Evolutionary conservation across 495 filamentous ascomycete species (phyloP).

Genomic region (Penicillium mononematosum): DNA sequence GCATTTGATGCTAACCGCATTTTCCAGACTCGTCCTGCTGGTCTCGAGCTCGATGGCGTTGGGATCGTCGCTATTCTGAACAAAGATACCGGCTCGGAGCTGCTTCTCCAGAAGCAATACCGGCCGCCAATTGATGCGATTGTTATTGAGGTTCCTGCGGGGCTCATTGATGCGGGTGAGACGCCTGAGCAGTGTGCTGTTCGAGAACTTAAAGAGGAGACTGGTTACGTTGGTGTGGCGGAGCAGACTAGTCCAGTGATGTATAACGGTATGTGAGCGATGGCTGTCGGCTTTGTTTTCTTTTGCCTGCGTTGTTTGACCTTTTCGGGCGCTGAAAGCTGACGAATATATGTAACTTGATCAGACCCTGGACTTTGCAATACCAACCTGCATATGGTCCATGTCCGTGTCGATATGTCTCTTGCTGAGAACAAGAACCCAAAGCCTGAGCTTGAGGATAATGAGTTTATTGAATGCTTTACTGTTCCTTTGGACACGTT

Average conservation of each 20-base stretch:
- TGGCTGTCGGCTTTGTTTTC: neutral
- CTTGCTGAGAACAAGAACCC: slow-evolving; percentile 66
- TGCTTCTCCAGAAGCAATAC: slow-evolving; percentile 86
- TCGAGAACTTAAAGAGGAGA: slow-evolving; percentile 91
- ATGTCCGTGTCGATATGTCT: slow-evolving; percentile 73
- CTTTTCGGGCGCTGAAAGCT: neutral
- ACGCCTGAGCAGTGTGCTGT: slow-evolving; percentile 75
- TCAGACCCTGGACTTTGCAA: slow-evolving; percentile 77
- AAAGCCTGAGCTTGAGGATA: slow-evolving; percentile 74
- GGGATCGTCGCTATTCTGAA: slow-evolving; percentile 86
- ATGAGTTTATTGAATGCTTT: slow-evolving; percentile 88
- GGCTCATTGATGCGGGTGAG: slow-evolving; percentile 80
- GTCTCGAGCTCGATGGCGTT: slow-evolving; percentile 78
- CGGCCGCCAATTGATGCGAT: slow-evolving; percentile 78
- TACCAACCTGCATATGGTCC: slow-evolving; percentile 80
- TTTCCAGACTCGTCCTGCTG: slow-evolving; percentile 60
- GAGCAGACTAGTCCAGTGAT: slow-evolving; percentile 37
- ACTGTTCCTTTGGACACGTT: slow-evolving; percentile 62
- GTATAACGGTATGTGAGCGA: slow-evolving; percentile 25
- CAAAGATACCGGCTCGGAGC: slow-evolving; percentile 65
- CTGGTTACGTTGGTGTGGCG: slow-evolving; percentile 77
- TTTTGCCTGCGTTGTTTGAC: neutral
- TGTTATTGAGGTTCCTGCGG: slow-evolving; percentile 82
- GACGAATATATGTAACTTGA: slow-evolving; percentile 5
- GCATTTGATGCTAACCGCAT: slow-evolving; percentile 8